Base-by-base conservation (phyloP, 2,329 filamentous ascomycete species). In the Aspergillus hiratsukae region DNA sequence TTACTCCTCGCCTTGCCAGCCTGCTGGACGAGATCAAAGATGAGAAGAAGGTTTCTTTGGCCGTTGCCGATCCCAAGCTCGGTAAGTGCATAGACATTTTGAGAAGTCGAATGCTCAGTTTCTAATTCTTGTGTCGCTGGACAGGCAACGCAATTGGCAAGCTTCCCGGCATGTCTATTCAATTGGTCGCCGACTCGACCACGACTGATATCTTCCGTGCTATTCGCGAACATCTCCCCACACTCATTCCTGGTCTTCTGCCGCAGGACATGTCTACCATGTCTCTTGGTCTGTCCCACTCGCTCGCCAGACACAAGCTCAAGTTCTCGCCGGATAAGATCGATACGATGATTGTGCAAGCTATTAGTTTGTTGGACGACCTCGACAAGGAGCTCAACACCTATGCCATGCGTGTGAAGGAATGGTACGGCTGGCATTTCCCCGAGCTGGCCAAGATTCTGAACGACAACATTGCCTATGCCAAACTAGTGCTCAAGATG, bases 361-460 rank as follows among this genome's bases (percentile, higher is more conserved):
- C 92, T 56, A 94, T 99, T 72, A 88, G 89, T 62, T 85, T 97
- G 52, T 83, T 99, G 49, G 94, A 99, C 72, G 94, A 99, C 63
- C 81, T 99, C 60, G 94, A 99, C 81, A 99, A 99, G 83, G 94
- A 99, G 78, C 82, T 99, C 62, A 99, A 99, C 81, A 94, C 90
- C 67, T 97, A 97, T 72, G 93, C 94, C 63, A 99, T 99, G 94
- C 85, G 94, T 75, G 91, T 97, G 60, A 97, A 97, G 86, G 94
- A 99, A 77, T 99, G 94, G 94, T 99, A 99, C 74, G 94, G 94
- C 69, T 99, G 94, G 94, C 94, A 97, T 78, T 99, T 97, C 81
- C 94, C 94, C 43, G 94, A 99, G 80, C 87, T 99, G 83, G 92
- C 90, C 71, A 93, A 92, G 79, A 96, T 97, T 71, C 83, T 97